Conservation (phyloP, 495 filamentous ascomycete genomes). For the Lophiostoma macrostomum region DNA sequence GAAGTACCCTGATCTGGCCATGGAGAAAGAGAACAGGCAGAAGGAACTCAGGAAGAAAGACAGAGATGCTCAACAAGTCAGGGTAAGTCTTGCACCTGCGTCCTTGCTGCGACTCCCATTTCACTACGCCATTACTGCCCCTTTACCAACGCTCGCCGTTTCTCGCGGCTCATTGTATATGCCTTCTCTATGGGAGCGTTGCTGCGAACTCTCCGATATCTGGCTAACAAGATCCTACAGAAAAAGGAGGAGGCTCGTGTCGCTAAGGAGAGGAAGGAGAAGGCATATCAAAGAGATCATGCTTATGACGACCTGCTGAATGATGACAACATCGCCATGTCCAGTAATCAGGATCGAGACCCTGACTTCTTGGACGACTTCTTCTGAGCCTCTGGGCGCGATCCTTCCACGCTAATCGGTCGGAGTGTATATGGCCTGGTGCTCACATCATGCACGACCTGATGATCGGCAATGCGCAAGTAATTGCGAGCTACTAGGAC, state of each 20-base stretch:
- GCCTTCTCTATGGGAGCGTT: too few species aligned
- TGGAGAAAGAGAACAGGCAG: slow-evolving; percentile 73
- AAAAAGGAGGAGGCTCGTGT: slow-evolving; percentile 77
- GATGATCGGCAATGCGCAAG: too few species aligned
- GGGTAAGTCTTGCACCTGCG: slow-evolving; percentile 46
- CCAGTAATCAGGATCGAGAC: slow-evolving; percentile 65
- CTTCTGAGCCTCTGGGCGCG: too few species aligned
- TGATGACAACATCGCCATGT: slow-evolving; percentile 61
- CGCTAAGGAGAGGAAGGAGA: slow-evolving; percentile 73
- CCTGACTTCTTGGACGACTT: slow-evolving; percentile 69
- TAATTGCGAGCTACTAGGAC: too few species aligned
- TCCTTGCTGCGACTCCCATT: neutral
- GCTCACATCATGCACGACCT: too few species aligned
- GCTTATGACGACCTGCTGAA: slow-evolving; percentile 84
- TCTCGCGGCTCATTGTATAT: too few species aligned
- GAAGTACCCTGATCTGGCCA: slow-evolving; percentile 73
- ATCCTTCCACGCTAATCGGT: too few species aligned
- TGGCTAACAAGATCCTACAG: too few species aligned
- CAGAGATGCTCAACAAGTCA: slow-evolving; percentile 61
- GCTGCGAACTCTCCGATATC: too few species aligned
- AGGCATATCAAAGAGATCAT: slow-evolving; percentile 91
- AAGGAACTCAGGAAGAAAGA: slow-evolving; percentile 67
- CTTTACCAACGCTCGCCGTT: too few species aligned
- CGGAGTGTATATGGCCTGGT: too few species aligned
- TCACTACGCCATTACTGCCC: neutral